Evolutionary conservation across 2,329 filamentous ascomycete species (phyloP).

Genomic region (Clonostachys byssicola): DNA sequence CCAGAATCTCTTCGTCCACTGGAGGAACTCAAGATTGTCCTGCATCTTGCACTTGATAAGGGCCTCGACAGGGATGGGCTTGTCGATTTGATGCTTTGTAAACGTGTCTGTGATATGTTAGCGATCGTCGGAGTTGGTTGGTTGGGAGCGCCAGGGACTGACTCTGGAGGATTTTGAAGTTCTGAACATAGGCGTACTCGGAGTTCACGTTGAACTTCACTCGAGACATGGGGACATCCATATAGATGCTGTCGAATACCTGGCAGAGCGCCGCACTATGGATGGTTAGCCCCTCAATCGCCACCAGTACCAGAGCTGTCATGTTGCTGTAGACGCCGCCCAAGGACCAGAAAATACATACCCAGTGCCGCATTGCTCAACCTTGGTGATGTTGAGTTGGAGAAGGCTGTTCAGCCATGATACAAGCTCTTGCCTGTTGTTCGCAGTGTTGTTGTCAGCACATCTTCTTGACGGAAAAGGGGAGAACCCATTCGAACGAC

Average conservation of each 20-base stretch:
- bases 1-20: constrained; percentile 97
- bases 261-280: constrained; percentile 89
- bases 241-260: constrained; percentile 97
- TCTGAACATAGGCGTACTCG: constrained; percentile 96
- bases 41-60: constrained; percentile 99
- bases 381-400: constrained; percentile 96
- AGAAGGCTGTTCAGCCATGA: constrained; percentile 97
- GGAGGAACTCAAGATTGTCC: constrained; percentile 98
- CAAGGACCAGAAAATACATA: constrained; percentile 38
- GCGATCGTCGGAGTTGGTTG: constrained; percentile 2
- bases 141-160: constrained; percentile 28
- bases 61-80: constrained; percentile 80
- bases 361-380: constrained; percentile 99
- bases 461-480: background rate
- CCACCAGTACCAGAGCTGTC: too few species aligned
- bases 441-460: constrained; percentile 10
- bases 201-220: constrained; percentile 98
- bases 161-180: constrained; percentile 98
- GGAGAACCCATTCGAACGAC: background rate
- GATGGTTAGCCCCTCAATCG: constrained; percentile 5
- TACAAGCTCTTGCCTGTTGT: constrained; percentile 83
- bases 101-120: constrained; percentile 61
- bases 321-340: constrained; percentile 9
- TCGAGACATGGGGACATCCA: constrained; percentile 88
- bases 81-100: constrained; percentile 81